Conservation (phyloP, 1,284 basidiomycete genomes). For the Naganishia albida region DNA sequence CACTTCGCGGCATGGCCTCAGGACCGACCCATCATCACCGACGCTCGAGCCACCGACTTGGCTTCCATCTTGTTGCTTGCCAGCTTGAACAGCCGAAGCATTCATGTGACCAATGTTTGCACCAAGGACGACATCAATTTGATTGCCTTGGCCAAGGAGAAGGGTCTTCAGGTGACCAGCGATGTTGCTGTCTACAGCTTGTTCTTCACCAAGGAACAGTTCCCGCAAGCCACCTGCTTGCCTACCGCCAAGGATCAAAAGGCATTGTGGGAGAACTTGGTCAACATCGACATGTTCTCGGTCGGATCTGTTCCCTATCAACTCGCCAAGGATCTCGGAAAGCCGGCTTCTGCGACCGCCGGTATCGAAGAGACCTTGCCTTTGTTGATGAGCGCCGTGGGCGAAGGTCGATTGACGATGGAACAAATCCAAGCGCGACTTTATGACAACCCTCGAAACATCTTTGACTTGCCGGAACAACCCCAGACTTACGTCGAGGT, state of each 20-base stretch:
- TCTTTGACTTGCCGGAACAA: constrained; percentile 88
- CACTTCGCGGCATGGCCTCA: constrained; percentile 90
- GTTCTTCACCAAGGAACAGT: constrained; percentile 82
- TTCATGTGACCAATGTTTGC: constrained; percentile 93
- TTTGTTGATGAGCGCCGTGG: constrained; percentile 82
- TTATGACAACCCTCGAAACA: constrained; percentile 87
- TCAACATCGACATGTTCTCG: constrained; percentile 87
- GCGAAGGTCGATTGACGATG: constrained; percentile 74
- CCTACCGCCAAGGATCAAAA: constrained; percentile 78
- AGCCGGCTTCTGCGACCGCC: constrained; percentile 68
- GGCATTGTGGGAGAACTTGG: constrained; percentile 83
- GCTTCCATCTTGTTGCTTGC: constrained; percentile 92
- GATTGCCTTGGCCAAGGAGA: constrained; percentile 92
- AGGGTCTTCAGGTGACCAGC: constrained; percentile 91
- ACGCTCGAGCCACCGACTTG: constrained; percentile 87
- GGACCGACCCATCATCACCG: constrained; percentile 90
- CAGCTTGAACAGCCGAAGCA: constrained; percentile 81
- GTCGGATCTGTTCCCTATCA: constrained; percentile 81
- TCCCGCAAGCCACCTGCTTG: constrained; percentile 66
- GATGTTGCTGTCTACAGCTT: constrained; percentile 92
- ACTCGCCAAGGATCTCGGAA: constrained; percentile 68
- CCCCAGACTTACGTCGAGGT: constrained; percentile 88
- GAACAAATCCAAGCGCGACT: constrained; percentile 78
- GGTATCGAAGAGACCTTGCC: constrained; percentile 88
- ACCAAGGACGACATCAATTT: constrained; percentile 84